These are phyloP conservation scores for Parathielavia appendiculata DNA, from an alignment of 495 filamentous ascomycete genomes.

Conservation along the genomic window DNA sequence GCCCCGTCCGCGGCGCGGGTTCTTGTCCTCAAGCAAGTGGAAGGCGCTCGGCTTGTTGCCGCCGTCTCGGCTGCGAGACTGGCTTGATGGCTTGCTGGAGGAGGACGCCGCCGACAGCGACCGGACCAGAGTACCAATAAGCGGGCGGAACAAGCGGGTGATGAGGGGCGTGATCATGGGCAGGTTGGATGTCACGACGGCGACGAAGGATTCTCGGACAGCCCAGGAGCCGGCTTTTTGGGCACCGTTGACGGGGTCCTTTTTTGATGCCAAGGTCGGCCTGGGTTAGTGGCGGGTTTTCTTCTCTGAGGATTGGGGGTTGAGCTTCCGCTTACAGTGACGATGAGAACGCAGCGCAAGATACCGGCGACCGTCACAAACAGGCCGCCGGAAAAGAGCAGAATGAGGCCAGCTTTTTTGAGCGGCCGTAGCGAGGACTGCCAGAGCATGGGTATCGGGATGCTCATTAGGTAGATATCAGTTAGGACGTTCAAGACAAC, in stretches of 20 bases:
- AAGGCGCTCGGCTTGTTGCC: constrained; percentile 18
- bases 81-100: constrained; percentile 22
- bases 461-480: constrained; percentile 50
- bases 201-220: constrained; percentile 48
- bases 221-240: constrained; percentile 45
- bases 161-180: constrained; percentile 50
- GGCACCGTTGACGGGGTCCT: constrained; percentile 44
- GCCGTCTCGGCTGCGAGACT: constrained; percentile 20
- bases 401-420: constrained; percentile 45
- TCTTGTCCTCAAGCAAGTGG: constrained; percentile 33
- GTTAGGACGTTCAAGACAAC: constrained; percentile 47
- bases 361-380: constrained; percentile 48
- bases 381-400: constrained; percentile 47
- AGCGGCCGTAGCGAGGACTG: constrained; percentile 37
- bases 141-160: constrained; percentile 31
- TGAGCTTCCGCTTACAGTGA: constrained; percentile 26
- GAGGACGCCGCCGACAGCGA: constrained; percentile 23
- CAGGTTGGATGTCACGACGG: constrained; percentile 48
- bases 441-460: constrained; percentile 53
- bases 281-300: background rate
- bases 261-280: background rate
- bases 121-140: constrained; percentile 29
- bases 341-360: constrained; percentile 45
- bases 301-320: background rate
- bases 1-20: constrained; percentile 38